These are phyloP conservation scores for Vigna radiata DNA, from an alignment of 306 rosid genomes.

Conservation along the genomic window DNA sequence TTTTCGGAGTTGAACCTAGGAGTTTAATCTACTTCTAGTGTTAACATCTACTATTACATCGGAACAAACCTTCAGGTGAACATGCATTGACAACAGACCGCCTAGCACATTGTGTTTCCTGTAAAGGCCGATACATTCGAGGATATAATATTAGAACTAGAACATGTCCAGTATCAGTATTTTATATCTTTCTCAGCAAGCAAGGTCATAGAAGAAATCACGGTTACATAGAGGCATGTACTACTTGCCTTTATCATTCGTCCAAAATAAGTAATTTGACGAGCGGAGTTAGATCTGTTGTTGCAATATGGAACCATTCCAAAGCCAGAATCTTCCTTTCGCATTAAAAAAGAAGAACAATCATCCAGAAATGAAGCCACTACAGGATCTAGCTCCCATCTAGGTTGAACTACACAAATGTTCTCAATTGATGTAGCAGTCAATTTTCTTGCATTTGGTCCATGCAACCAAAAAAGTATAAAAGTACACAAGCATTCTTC, in stretches of 20 bases:
- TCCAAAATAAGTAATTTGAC: constrained; percentile 42
- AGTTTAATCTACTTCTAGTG: constrained; percentile 17
- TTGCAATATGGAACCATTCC: neutral
- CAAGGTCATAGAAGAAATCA: neutral
- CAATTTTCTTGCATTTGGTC: constrained; percentile 58
- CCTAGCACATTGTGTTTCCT: constrained; percentile 52
- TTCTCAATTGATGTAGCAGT: constrained; percentile 44
- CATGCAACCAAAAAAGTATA: constrained; percentile 65
- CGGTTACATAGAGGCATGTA: constrained; percentile 26
- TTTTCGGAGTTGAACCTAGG: constrained; percentile 11
- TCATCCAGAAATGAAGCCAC: constrained; percentile 58
- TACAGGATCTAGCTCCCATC: constrained; percentile 44
- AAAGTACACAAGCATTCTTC: constrained; percentile 67
- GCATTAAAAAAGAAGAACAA: neutral
- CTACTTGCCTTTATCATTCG: constrained; percentile 47
- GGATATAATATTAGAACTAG: constrained; percentile 33
- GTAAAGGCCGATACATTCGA: constrained; percentile 27
- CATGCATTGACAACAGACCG: constrained; percentile 36
- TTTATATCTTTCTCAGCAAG: constrained; percentile 1
- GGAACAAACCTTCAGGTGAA: constrained; percentile 42
- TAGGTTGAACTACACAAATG: constrained; percentile 61
- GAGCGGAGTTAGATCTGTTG: constrained; percentile 20
- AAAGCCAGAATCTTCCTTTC: constrained; percentile 15
- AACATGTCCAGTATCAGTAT: constrained; percentile 13
- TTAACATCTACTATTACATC: constrained; percentile 8